phyloP scores from a whole-genome alignment of 805 yeast species.

The Priceomyces carsonii region DNA sequence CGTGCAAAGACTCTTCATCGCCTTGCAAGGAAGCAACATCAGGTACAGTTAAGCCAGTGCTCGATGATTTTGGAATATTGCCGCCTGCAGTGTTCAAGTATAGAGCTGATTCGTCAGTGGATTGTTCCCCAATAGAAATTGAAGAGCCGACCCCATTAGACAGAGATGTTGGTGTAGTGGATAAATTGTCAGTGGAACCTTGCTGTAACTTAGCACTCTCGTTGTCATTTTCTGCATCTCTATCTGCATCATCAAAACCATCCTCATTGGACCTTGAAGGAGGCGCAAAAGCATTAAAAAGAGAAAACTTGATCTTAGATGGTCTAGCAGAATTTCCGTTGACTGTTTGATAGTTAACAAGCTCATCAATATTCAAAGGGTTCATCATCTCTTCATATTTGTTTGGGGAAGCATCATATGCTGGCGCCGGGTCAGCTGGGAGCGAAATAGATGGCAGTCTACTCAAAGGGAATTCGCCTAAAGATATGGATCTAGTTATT shows the following conservation, averaged over 20 bases:
- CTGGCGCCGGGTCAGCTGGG: conserved; percentile 34
- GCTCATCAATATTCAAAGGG: conserved; percentile 26
- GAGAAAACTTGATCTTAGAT: conserved; percentile 28
- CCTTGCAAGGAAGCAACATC: neutral
- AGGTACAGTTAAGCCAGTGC: neutral
- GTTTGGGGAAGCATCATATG: conserved; percentile 23
- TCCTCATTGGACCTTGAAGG: conserved; percentile 3
- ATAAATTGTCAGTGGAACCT: conserved; percentile 7
- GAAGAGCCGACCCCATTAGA: conserved; percentile 8
- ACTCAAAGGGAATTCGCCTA: conserved; percentile 41
- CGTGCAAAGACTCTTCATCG: neutral
- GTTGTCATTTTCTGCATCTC: neutral
- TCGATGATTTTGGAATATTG: conserved; percentile 4
- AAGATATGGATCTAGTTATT: conserved; percentile 35
- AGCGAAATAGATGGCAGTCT: conserved; percentile 28
- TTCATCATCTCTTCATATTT: conserved; percentile 2
- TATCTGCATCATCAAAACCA: neutral
- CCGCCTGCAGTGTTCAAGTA: conserved; percentile 1
- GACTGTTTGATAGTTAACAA: conserved; percentile 24
- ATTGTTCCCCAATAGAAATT: conserved; percentile 3
- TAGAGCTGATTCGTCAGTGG: conserved; percentile 4
- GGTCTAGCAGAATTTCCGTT: conserved; percentile 9
- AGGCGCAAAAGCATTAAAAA: conserved; percentile 35
- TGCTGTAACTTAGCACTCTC: conserved; percentile 1
- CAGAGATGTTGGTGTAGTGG: conserved; percentile 11